A percentile compares a stretch with the other conserved stretches of the same genome.
Conservation (phyloP, 768 basidiomycete species). For the Pulveroboletus sp. region DNA sequence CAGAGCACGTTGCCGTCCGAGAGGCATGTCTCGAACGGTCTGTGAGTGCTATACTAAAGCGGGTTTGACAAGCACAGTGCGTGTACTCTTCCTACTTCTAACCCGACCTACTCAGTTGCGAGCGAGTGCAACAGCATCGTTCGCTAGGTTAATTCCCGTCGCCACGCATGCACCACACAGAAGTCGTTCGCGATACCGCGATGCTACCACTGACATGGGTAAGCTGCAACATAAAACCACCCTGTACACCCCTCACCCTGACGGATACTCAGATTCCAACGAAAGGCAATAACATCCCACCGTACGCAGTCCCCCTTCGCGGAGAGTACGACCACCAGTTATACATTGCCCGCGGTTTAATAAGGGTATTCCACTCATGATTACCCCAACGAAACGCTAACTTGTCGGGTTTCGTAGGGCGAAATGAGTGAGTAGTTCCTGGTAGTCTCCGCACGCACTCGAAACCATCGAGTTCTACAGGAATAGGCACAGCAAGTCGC, state of each 20-base stretch:
- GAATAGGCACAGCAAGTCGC: constrained; percentile 14
- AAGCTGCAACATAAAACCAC: not conserved
- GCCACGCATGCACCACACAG: constrained; percentile 4
- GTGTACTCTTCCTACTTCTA: not conserved
- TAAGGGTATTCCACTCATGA: constrained; percentile 7
- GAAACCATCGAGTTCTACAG: constrained; percentile 1
- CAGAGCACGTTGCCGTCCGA: not conserved
- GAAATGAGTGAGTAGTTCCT: constrained; percentile 16
- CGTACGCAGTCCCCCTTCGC: constrained; percentile 14
- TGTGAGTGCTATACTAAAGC: not conserved
- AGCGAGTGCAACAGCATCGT: not conserved
- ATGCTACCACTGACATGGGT: constrained; percentile 16
- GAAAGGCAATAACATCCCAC: constrained; percentile 19
- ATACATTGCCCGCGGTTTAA: constrained; percentile 19
- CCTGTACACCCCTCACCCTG: not conserved
- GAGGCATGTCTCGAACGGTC: not conserved
- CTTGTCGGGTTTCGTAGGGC: constrained; percentile 4
- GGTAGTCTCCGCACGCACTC: not conserved
- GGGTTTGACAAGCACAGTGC: not conserved
- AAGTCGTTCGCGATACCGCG: not conserved
- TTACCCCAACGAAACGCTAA: constrained; percentile 5
- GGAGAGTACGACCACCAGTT: constrained; percentile 5
- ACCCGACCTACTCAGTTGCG: not conserved
- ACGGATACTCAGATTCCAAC: constrained; percentile 8
- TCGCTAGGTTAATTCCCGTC: too few relatives aligned